Percentiles rank a stretch among this genome's conserved stretches.
Evolutionary conservation across 441 rosid genomes (phyloP).

Genomic region (Eutrema salsugineum): DNA sequence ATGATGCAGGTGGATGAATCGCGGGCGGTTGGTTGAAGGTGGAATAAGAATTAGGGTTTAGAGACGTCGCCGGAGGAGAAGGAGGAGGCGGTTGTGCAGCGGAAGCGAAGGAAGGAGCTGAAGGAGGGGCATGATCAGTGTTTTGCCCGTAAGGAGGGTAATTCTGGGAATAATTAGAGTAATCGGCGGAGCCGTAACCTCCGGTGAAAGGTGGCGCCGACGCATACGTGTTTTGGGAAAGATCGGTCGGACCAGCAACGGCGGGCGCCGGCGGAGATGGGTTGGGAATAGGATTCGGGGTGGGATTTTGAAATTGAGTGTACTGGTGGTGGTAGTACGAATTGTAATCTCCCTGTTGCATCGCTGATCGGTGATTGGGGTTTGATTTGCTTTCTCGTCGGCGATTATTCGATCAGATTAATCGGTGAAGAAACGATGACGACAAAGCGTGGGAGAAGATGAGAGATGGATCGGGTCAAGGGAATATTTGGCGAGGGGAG

Average conservation of each 20-base stretch:
- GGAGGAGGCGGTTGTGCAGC: conserved; percentile 32
- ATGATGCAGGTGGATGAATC: conserved; percentile 31
- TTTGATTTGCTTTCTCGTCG: background rate
- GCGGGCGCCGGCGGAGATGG: conserved; percentile 32
- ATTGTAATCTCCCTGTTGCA: conserved; percentile 85
- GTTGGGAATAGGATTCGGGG: conserved; percentile 26
- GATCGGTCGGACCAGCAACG: conserved; percentile 41
- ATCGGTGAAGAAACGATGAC: conserved; percentile 13
- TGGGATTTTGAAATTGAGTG: conserved; percentile 45
- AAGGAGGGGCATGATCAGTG: conserved; percentile 58
- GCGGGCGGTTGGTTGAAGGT: conserved; percentile 36
- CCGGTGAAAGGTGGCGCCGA: conserved; percentile 82
- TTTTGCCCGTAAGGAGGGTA: conserved; percentile 57
- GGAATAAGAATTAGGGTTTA: conserved; percentile 34
- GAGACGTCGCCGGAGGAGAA: conserved; percentile 27
- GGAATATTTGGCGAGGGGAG: conserved; percentile 4
- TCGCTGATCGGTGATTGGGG: conserved; percentile 28
- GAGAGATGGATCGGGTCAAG: conserved; percentile 16
- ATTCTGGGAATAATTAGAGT: conserved; percentile 44
- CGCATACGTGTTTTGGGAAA: conserved; percentile 53
- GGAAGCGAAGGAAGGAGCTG: conserved; percentile 56
- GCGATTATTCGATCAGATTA: background rate
- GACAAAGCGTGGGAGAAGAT: conserved; percentile 6
- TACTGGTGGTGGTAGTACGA: conserved; percentile 55
- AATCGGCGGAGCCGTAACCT: conserved; percentile 51